Conservation (phyloP, 305 asterid species). For the Fraxinus paxiana region DNA sequence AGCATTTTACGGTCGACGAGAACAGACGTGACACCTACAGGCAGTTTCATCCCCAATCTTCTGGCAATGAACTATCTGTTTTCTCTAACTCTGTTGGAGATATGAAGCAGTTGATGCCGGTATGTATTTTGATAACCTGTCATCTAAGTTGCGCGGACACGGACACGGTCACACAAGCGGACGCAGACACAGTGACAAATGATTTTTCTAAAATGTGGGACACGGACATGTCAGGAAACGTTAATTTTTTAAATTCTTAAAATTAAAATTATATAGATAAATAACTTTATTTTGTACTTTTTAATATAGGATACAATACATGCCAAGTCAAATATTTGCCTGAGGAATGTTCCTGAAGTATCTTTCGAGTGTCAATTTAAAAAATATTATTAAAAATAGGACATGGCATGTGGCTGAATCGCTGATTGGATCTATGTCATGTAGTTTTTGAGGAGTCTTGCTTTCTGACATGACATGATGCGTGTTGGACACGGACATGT, state of each 20-base stretch:
- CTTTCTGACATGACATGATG: neutral
- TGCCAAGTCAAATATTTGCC: neutral
- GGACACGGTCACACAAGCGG: neutral
- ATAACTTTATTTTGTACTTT: neutral
- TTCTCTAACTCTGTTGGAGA: constrained; percentile 40
- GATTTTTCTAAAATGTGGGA: neutral
- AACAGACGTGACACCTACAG: constrained; percentile 74
- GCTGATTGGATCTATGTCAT: neutral
- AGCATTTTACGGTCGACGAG: constrained; percentile 67
- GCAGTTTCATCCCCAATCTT: constrained; percentile 40
- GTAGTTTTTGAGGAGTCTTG: neutral
- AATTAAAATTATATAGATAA: neutral
- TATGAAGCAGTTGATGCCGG: constrained; percentile 66
- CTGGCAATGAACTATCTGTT: constrained; percentile 38
- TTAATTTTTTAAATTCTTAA: neutral
- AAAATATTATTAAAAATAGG: neutral
- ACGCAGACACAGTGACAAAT: neutral
- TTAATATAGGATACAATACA: neutral
- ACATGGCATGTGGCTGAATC: neutral
- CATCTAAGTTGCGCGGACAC: neutral
- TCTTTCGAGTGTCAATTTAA: neutral
- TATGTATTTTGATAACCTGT: constrained; percentile 36
- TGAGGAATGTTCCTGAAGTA: neutral
- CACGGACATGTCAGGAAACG: neutral
- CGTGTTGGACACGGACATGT: neutral